Evolutionary conservation across 345 rosid genomes (phyloP).

Genomic region (Rhodamnia argentea): DNA sequence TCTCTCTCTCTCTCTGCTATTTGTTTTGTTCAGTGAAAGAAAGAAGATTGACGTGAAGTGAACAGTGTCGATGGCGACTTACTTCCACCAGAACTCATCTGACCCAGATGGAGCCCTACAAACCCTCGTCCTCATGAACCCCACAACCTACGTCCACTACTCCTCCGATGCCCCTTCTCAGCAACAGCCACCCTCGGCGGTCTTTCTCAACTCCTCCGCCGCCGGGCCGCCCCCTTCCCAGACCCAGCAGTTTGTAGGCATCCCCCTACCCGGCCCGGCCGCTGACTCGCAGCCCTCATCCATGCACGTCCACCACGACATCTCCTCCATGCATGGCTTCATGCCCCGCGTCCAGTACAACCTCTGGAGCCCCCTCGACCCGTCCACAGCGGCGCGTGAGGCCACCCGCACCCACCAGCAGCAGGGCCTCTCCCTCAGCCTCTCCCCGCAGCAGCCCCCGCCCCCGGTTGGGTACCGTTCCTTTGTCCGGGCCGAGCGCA

Average conservation of each 20-base stretch:
- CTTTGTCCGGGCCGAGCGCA: neutral
- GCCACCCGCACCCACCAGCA: constrained; percentile 56
- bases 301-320: constrained; percentile 13
- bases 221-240: constrained; percentile 26
- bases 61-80: constrained; percentile 51
- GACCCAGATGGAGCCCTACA: constrained; percentile 69
- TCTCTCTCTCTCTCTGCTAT: neutral
- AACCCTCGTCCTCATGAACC: constrained; percentile 96
- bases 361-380: constrained; percentile 55
- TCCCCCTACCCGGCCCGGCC: constrained; percentile 51
- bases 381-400: constrained; percentile 41
- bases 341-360: constrained; percentile 74
- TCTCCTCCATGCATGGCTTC: constrained; percentile 67
- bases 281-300: constrained; percentile 29
- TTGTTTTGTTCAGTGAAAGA: neutral
- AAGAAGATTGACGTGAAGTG: neutral
- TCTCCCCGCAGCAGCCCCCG: constrained; percentile 63
- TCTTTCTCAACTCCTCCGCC: constrained; percentile 43
- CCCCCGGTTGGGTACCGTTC: constrained; percentile 30
- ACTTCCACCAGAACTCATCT: constrained; percentile 70
- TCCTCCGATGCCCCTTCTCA: constrained; percentile 46
- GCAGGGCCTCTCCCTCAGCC: constrained; percentile 71
- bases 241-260: constrained; percentile 80
- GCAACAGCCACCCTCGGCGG: constrained; percentile 19
- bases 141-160: constrained; percentile 75